These are phyloP conservation scores for Fusarium goolgardi DNA, from an alignment of 2,329 filamentous ascomycete genomes.

Conservation along the genomic window DNA sequence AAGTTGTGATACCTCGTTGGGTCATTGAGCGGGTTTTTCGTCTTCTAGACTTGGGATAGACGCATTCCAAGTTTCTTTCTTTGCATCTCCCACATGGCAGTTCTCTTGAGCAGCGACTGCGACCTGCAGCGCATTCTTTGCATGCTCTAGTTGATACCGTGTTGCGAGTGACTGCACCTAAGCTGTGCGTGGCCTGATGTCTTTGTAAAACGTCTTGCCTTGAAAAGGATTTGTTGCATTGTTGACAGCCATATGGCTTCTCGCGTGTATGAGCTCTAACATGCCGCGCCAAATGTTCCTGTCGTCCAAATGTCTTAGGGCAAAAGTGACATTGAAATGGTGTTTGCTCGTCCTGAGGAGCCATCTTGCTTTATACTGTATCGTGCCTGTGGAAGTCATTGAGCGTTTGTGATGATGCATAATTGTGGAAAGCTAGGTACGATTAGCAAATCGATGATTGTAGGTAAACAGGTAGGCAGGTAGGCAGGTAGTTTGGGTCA, in stretches of 20 bases:
- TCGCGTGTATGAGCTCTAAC: conserved; percentile 30
- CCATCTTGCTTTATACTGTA: conserved; percentile 2
- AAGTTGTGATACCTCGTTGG: neutral
- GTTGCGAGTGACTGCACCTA: neutral
- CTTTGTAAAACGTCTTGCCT: conserved; percentile 33
- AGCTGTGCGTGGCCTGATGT: conserved; percentile 22
- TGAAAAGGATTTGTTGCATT: conserved; percentile 33
- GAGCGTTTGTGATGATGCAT: neutral
- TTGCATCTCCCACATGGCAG: conserved; percentile 27
- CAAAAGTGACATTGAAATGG: conserved; percentile 12
- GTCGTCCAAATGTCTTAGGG: conserved; percentile 18
- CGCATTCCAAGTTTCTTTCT: conserved; percentile 17
- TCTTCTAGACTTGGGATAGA: conserved; percentile 12
- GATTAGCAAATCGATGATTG: neutral
- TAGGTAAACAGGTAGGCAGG: neutral
- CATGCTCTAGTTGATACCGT: conserved; percentile 25
- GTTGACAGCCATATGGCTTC: conserved; percentile 27
- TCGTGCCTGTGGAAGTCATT: neutral
- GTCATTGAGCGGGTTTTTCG: conserved; percentile 5
- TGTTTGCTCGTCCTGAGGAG: neutral
- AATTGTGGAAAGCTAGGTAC: neutral
- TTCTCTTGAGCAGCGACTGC: conserved; percentile 35
- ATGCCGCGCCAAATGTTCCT: conserved; percentile 35
- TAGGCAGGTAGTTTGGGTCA: neutral
- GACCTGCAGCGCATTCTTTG: conserved; percentile 26